phyloP scores from a whole-genome alignment of 208 protist genomes.

The Naegleria fowleri region DNA sequence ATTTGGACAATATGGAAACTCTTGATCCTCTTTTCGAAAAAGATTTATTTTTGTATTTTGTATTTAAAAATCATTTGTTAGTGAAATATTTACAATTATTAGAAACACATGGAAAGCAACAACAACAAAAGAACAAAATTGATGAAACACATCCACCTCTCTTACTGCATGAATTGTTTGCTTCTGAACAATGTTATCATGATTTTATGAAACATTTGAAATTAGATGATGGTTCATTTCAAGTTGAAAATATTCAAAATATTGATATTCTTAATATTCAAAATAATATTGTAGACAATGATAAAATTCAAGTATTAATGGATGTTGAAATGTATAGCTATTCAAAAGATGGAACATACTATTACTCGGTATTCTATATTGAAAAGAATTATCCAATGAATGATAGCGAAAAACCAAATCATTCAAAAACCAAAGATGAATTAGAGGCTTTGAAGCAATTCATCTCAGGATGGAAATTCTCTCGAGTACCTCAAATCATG shows the following conservation, averaged over 20 bases:
- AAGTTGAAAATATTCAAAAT: not conserved
- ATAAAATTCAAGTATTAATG: not conserved
- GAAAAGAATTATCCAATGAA: not conserved
- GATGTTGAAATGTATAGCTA: not conserved
- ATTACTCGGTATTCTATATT: not conserved
- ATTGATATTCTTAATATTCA: not conserved
- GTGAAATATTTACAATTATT: not conserved
- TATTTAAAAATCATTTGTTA: slow-evolving; percentile 7
- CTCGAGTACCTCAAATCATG: too few species aligned
- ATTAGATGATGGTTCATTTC: not conserved
- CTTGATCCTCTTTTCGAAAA: not conserved
- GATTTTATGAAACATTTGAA: not conserved
- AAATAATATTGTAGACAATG: not conserved
- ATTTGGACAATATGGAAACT: not conserved
- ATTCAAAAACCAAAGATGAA: not conserved
- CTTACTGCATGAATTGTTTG: not conserved
- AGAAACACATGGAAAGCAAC: not conserved
- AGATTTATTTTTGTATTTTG: slow-evolving; percentile 7
- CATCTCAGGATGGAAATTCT: not conserved
- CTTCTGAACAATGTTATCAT: not conserved
- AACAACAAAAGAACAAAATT: too few species aligned
- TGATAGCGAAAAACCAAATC: not conserved
- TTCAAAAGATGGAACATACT: not conserved
- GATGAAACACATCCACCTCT: too few species aligned
- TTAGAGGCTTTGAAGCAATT: not conserved